Conservation (phyloP, 2,329 filamentous ascomycete species). For the Elsinoe australis region DNA sequence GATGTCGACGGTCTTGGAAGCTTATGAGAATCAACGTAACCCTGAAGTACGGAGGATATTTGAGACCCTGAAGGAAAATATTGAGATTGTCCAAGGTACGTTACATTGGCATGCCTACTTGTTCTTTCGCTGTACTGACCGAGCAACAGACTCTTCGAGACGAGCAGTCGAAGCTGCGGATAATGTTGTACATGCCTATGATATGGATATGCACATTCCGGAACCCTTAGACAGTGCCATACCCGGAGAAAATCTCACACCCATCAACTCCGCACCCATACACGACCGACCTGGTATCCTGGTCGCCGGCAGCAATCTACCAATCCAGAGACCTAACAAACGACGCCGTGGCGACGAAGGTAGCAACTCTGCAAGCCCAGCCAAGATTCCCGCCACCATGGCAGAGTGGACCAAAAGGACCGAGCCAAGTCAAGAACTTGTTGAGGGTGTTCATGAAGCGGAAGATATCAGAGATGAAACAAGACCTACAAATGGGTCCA, state of each 20-base stretch:
- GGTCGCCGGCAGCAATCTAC: constrained; percentile 37
- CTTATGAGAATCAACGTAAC: constrained; percentile 48
- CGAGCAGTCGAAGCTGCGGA: constrained; percentile 66
- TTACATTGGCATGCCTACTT: constrained; percentile 1
- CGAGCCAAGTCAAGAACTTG: constrained; percentile 24
- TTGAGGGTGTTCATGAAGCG: constrained; percentile 27
- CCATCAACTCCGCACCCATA: constrained; percentile 14
- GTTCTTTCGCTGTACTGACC: constrained; percentile 15
- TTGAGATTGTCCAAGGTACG: constrained; percentile 61
- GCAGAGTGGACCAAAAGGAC: constrained; percentile 20
- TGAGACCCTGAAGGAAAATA: constrained; percentile 57
- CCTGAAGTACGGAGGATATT: constrained; percentile 49
- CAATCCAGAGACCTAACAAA: constrained; percentile 36
- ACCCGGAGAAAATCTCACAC: constrained; percentile 21
- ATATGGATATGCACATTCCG: constrained; percentile 68
- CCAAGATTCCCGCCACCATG: constrained; percentile 23
- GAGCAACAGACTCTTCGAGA: constrained; percentile 54
- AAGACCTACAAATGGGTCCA: not conserved
- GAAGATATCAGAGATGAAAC: constrained; percentile 20
- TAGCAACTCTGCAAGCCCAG: constrained; percentile 23
- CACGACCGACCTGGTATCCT: constrained; percentile 39
- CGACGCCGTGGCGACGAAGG: constrained; percentile 34
- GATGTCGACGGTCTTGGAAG: constrained; percentile 63
- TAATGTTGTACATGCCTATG: constrained; percentile 68
- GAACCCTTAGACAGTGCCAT: constrained; percentile 43